Evolutionary conservation across 2,329 filamentous ascomycete genomes (phyloP), one percentile per base, ranked within the genome.

Genomic region (Chaetomium globosum): DNA sequence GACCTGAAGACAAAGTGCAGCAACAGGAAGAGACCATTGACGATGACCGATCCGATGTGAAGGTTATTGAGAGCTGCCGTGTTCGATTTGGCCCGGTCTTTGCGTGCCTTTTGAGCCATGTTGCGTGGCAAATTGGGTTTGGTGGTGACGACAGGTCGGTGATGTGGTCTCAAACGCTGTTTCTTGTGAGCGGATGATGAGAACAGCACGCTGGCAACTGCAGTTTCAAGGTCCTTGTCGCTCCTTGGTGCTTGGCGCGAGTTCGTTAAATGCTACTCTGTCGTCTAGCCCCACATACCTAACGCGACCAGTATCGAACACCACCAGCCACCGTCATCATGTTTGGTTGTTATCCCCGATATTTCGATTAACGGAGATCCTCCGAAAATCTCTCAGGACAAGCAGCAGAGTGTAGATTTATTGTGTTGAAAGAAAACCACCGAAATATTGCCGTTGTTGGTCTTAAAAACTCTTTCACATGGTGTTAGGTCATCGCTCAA

Each of bases 21-120:
- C 59, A 92, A 74, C 65, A 96, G 81, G 81, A 94, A 97, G 74
- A 92, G 74, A 65, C 77, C 74, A 76, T 98, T 93, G 74, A 96
- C 80, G 70, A 80, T 74, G 67, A 91, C 81, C 54, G 92, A 89
- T 68, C 90, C 89, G 63, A 91, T 81, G 77, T 97, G 94, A 30
- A 95, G 91, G 74, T 88, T 91, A 75, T 89, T 91, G 55, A 99
- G 87, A 52, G 90, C 83, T 39, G 86, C 81, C 55, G 86, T 82
- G 78, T 98, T 98, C 79, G 89, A 87, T 71, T 89, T 90, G 64
- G 95, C 95, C 68, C 80, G 79, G 72, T 87, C 85, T 72, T 87
- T 87, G 74, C 85, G 85, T 64, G 85, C 85, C 74, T 87, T 87
- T 73, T 87, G 85, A 33, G 85, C 85, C 85, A 87, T 87, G 67